Evolutionary conservation across 2,329 filamentous ascomycete genomes (phyloP), one percentile per base, ranked within the genome.

Genomic region (Delphinella strobiligena): DNA sequence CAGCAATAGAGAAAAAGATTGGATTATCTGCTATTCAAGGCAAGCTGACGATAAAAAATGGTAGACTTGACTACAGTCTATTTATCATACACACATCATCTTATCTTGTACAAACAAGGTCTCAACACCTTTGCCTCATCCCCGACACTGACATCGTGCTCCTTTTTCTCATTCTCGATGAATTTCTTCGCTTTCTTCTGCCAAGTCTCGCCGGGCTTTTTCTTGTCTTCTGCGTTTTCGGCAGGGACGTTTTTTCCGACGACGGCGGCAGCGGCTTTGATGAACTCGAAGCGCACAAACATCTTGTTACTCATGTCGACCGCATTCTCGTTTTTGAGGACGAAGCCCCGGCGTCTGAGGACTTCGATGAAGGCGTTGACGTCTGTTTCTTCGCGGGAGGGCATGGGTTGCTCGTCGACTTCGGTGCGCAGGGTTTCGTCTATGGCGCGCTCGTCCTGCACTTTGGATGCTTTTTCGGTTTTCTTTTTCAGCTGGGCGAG

Each of bases 241-340:
- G 57, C 54, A 37, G 50, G 68, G 11, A 69, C 75, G 47, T 81
- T 76, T 65, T 93, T 93, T 17, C 87, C 87, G 56, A 78, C 80
- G 2, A 71, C 71, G 0, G 88, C 82, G 33, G 76, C 66, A 15
- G 76, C 77, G n/a, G 73, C 77, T 66, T 96, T 98, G 52, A 88
- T 69, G 61, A 98, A 98, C 51, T 82, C 78, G 86, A 98, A 89
- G 64, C 82, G 85, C 50, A 96, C 89, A 66, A 98, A 98, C 91
- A 98, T 98, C 65, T 82, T 93, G 64, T 98, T 98, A 41, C 73
- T 75, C 53, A 93, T 66, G 63, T 98, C 87, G 8, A 93, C 71
- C 0, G 80, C 75, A 14, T 49, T 47, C 47, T 66, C 72, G 7
- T 75, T 75, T 51, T 82, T 81, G 19, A 95, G 70, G n/a, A 88